These are phyloP conservation scores for Cytospora piceae DNA, from an alignment of 2,329 filamentous ascomycete genomes.

Conservation along the genomic window DNA sequence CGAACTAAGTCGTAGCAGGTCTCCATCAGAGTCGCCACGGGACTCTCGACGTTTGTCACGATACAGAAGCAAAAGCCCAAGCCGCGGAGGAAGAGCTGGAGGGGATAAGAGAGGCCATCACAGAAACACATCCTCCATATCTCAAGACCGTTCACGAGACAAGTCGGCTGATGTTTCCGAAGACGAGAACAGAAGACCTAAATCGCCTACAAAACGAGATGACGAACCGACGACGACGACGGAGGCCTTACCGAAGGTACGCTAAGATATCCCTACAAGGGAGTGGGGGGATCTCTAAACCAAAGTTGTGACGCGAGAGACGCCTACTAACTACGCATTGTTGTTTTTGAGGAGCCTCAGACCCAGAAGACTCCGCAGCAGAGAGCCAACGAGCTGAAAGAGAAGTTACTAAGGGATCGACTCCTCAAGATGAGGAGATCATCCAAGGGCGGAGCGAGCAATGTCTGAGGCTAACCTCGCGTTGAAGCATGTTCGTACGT, in stretches of 20 bases:
- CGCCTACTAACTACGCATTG: slow-evolving; percentile 37
- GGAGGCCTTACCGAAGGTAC: slow-evolving; percentile 36
- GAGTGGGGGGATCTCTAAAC: slow-evolving; percentile 35
- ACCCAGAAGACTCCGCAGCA: slow-evolving; percentile 43
- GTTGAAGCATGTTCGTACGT: slow-evolving; percentile 25
- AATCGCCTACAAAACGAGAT: slow-evolving; percentile 39
- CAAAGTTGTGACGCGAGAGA: slow-evolving; percentile 33
- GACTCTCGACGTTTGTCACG: slow-evolving; percentile 30
- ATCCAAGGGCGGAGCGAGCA: slow-evolving; percentile 47
- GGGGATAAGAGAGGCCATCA: slow-evolving; percentile 41
- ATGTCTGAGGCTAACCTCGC: slow-evolving; percentile 51
- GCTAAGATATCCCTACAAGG: slow-evolving; percentile 39
- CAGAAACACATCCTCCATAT: slow-evolving; percentile 53
- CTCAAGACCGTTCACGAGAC: slow-evolving; percentile 52
- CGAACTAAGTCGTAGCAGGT: slow-evolving; percentile 32
- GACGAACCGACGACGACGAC: slow-evolving; percentile 32
- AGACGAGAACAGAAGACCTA: slow-evolving; percentile 46
- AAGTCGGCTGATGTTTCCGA: slow-evolving; percentile 62
- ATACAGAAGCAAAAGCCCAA: slow-evolving; percentile 28
- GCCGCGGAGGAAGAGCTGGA: slow-evolving; percentile 28
- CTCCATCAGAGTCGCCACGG: slow-evolving; percentile 28
- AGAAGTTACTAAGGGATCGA: slow-evolving; percentile 56
- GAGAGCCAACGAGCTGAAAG: slow-evolving; percentile 50
- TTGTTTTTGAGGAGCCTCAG: slow-evolving; percentile 30
- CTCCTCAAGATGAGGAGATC: slow-evolving; percentile 59